Evolutionary conservation across 2,329 filamentous ascomycete species (phyloP), one percentile per base, ranked within the genome.

Genomic region (Lachnellula willkommii): DNA sequence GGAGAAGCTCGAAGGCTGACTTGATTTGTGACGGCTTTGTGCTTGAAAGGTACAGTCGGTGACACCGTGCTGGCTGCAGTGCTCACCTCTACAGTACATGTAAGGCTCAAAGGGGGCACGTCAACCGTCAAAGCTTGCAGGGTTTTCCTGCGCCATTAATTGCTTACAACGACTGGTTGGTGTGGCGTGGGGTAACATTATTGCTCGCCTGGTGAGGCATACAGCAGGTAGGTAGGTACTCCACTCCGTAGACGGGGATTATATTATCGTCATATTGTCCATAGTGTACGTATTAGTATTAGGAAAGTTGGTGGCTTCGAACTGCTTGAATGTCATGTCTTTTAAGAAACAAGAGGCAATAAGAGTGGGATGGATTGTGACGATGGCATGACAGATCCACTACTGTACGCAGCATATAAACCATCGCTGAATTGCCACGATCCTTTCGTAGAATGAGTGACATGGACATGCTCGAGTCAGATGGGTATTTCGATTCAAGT

Each of bases 151-250:
- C 5, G 35, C 11, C 32, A 42, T 28, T 20, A 11, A 42, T 28
- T 20, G 11, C 24, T 22, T 20, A 3, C 54, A 54, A 20, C n/a
- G 48, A 42, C 9, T 42, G 39, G 17, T 32, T 9, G 28, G 9
- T 4, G 53, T 50, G 53, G 53, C 53, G 54, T 56, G 54, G 54
- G 54, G 54, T 52, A 50, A 47, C 43, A 52, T 50, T 42, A 52
- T 50, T 42, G 15, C 22, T 26, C 12, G 15, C 4, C n/a, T 14
- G 42, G 42, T 20, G 11, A 12, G n/a, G 17, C 7, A 11, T 32
- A 32, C 28, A 2, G 28, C 4, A 22, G 22, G 22, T 22, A 22
- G 2, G 22, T 20, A 20, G 20, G 20, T 20, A 20, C 20, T 20
- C 20, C 20, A 20, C 20, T 20, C 3, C 22, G 22, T 24, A 24